Evolutionary conservation across 331 rosid genomes (phyloP).

Genomic region (Rosa hybrid): DNA sequence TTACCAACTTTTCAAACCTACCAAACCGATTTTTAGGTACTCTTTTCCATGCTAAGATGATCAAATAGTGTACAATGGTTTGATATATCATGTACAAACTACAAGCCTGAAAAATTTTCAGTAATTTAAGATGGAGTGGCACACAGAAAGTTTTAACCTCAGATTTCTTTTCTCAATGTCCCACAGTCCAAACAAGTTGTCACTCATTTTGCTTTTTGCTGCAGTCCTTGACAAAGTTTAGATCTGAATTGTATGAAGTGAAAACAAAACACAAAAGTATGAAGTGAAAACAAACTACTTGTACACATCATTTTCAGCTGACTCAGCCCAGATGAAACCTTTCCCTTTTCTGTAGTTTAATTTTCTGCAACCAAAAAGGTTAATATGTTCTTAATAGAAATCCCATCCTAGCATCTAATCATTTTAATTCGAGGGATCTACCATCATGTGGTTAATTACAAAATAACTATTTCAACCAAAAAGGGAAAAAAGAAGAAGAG

Average conservation of each 20-base stretch:
- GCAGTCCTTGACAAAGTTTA: not conserved
- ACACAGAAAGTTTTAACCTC: too few relatives aligned
- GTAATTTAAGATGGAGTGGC: too few relatives aligned
- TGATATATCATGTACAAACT: too few relatives aligned
- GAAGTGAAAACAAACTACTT: not conserved
- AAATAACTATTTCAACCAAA: too few relatives aligned
- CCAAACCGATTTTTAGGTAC: not conserved
- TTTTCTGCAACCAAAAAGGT: constrained; percentile 6
- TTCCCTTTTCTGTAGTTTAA: not conserved
- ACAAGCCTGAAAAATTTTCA: too few relatives aligned
- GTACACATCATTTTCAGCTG: not conserved
- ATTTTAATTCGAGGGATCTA: not conserved
- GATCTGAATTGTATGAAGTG: not conserved
- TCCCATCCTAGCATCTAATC: not conserved
- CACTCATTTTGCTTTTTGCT: not conserved
- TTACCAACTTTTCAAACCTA: not conserved
- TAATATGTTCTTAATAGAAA: not conserved
- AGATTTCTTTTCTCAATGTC: not conserved
- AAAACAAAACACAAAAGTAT: not conserved
- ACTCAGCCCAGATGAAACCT: constrained; percentile 1
- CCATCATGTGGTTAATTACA: not conserved
- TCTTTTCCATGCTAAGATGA: too few relatives aligned
- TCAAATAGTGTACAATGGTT: too few relatives aligned
- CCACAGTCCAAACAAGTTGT: not conserved
- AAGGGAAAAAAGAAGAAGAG: too few relatives aligned